Evolutionary conservation across 805 yeast species (phyloP).

Genomic region (Cyberlindnera galapagoensis): DNA sequence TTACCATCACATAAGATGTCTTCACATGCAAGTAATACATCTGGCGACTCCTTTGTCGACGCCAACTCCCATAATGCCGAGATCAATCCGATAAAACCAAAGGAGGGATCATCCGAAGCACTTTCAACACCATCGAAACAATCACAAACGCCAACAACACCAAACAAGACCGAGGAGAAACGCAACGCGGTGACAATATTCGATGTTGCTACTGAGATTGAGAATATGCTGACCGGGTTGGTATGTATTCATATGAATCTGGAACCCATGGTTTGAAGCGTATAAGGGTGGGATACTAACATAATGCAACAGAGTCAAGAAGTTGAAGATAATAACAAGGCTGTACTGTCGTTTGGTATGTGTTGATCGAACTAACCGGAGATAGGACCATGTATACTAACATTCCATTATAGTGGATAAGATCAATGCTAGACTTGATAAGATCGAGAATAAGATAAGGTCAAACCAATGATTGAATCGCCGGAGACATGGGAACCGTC

Average conservation of each 20-base stretch:
- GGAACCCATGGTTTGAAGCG: no score
- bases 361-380: neutral
- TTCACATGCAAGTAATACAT: no score
- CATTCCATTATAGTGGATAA: constrained; percentile 16
- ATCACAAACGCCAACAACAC: neutral
- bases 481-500: neutral
- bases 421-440: constrained; percentile 19
- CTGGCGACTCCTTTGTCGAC: no score
- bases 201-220: constrained; percentile 27
- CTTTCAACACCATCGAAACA: neutral
- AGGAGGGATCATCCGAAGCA: no score
- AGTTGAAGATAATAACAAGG: constrained; percentile 18
- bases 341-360: constrained; percentile 1
- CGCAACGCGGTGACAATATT: constrained; percentile 22
- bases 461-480: neutral
- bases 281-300: no score
- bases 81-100: no score
- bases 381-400: constrained; percentile 4
- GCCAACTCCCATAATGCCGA: no score
- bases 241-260: no score
- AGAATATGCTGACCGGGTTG: constrained; percentile 18
- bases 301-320: constrained; percentile 7
- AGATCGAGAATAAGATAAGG: constrained; percentile 17
- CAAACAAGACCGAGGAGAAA: neutral
- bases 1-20: no score